These are phyloP conservation scores for Hypoxylon sp. DNA, from an alignment of 2,329 filamentous ascomycete genomes.

Conservation along the genomic window DNA sequence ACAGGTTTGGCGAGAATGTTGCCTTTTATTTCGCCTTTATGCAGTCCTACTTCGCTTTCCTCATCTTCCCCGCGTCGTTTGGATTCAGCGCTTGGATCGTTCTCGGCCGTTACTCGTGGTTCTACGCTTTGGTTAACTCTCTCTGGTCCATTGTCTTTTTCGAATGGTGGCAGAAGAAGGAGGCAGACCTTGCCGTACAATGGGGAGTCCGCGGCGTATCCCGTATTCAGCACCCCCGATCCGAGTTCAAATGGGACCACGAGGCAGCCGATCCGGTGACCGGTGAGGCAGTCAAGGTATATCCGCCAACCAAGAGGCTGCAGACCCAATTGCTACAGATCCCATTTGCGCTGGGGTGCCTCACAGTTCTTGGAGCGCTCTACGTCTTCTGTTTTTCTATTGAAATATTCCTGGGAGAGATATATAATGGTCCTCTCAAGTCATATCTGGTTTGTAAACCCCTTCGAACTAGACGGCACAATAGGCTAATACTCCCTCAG, in stretches of 20 bases:
- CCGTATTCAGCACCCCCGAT: constrained; percentile 77
- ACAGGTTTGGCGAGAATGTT: constrained; percentile 82
- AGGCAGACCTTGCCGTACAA: constrained; percentile 82
- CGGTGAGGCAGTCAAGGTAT: constrained; percentile 78
- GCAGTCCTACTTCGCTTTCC: constrained; percentile 86
- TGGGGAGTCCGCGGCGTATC: constrained; percentile 91
- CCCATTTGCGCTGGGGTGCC: constrained; percentile 81
- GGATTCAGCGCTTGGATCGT: constrained; percentile 81
- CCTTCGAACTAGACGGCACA: neutral
- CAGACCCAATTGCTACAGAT: constrained; percentile 80
- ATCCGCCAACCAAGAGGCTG: constrained; percentile 77
- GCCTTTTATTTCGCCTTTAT: constrained; percentile 97
- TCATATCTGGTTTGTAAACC: constrained; percentile 71
- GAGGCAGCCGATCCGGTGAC: constrained; percentile 81
- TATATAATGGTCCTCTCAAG: constrained; percentile 91
- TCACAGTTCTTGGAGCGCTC: constrained; percentile 76
- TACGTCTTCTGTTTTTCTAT: constrained; percentile 90
- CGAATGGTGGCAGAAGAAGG: constrained; percentile 96
- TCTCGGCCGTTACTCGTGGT: constrained; percentile 82
- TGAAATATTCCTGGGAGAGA: constrained; percentile 94
- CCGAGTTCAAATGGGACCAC: constrained; percentile 81
- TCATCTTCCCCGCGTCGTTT: constrained; percentile 81
- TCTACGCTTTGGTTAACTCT: constrained; percentile 80
- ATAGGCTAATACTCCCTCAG: constrained; percentile 52
- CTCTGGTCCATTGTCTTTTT: constrained; percentile 92